phyloP scores from a whole-genome alignment of 2,329 filamentous ascomycete genomes.

The Paramyrothecium sp. region DNA sequence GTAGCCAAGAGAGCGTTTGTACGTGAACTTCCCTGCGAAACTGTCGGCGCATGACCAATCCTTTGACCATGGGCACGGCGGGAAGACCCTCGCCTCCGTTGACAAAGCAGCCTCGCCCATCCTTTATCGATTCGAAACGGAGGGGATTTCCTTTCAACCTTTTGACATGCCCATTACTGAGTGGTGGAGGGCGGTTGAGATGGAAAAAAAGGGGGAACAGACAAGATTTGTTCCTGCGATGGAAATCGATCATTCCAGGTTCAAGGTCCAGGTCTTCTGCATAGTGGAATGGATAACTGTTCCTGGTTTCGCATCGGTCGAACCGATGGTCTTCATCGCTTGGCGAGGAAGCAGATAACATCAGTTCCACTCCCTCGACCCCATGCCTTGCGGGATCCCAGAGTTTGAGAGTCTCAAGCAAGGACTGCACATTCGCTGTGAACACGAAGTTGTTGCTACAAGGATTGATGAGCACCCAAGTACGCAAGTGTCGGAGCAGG shows the following conservation, averaged over 20 bases:
- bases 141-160: slow-evolving; percentile 11
- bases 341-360: slow-evolving; percentile 12
- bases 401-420: slow-evolving; percentile 11
- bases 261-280: slow-evolving; percentile 9
- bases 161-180: slow-evolving; percentile 5
- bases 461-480: slow-evolving; percentile 6
- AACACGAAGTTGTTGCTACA: slow-evolving; percentile 11
- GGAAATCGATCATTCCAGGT: slow-evolving; percentile 7
- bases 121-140: slow-evolving; percentile 5
- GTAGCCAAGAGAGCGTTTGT: slow-evolving; percentile 9
- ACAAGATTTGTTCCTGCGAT: slow-evolving; percentile 2
- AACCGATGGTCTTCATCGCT: slow-evolving; percentile 13
- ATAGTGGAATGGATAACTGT: slow-evolving; percentile 11
- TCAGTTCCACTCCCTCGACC: slow-evolving; percentile 9
- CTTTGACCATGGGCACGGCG: slow-evolving; percentile 12
- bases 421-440: slow-evolving; percentile 9
- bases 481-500: slow-evolving; percentile 1
- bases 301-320: slow-evolving; percentile 6
- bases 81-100: slow-evolving; percentile 7
- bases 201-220: background rate
- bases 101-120: slow-evolving; percentile 5
- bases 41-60: slow-evolving; percentile 12
- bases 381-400: slow-evolving; percentile 13
- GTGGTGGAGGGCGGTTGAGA: background rate
- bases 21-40: slow-evolving; percentile 10